Base-by-base conservation (phyloP, 2,329 filamentous ascomycete genomes). In the Exserohilum turcica region DNA sequence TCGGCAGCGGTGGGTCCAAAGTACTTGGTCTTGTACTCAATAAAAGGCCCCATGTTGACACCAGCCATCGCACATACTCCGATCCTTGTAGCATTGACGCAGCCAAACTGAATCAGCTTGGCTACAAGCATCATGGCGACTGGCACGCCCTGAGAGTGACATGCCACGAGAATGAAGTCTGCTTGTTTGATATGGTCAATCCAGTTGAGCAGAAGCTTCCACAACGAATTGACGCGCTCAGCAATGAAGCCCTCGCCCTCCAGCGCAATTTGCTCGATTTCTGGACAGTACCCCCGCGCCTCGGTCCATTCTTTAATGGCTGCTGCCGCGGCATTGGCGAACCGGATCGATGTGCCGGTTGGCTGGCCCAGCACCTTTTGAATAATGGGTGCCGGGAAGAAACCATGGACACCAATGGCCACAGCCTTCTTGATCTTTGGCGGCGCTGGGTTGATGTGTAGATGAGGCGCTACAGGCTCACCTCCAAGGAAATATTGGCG, bases 141-240 rank as follows among this genome's bases (percentile, higher is more conserved):
- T 0, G 94, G 94, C 0, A 97, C 94, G 18, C 94, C 94, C 74
- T 99, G 94, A 2, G 91, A 96, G 73, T 99, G 94, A 55, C 92
- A 96, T 2, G 91, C 91, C n/a, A 99, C 79, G 33, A 99, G 76
- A 36, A 99, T 87, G 56, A 97, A 87, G 74, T 99, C 94, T 0
- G 94, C 92, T 47, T 84, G 84, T 45, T 90, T 86, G 28, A 99
- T 89, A 59, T 93, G 88, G 32, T 96, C 91, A 60, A 97, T 90
- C 91, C 92, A 96, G 73, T 97, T 97, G 24, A 97, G 81, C 49
- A 99, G 80, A 8, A 97, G 81, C 74, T 93, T 96, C 94, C 94
- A 99, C 6, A 99, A 78, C 33, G 95, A 90, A 56, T 95, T 90
- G 1, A 97, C 91, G 6, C 94, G 84, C 58, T 97, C 92, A 2